Conservation (phyloP, 495 filamentous ascomycete genomes). For the Astrocystis sublimbata region DNA sequence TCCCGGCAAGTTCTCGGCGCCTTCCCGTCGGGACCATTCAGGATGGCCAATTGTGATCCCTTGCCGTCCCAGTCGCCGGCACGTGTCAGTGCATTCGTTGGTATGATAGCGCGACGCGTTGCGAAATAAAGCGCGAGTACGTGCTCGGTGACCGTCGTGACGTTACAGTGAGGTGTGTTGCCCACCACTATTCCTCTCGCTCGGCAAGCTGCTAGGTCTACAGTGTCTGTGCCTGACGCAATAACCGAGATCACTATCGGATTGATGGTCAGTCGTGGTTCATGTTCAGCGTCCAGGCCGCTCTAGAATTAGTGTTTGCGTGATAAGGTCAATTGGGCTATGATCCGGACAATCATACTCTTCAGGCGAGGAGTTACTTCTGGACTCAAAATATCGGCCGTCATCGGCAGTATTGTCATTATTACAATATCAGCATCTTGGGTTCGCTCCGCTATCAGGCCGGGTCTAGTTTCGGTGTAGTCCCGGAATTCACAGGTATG, state of each 20-base stretch:
- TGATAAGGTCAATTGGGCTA: neutral
- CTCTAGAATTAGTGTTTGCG: neutral
- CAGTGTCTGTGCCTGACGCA: slow-evolving; percentile 54
- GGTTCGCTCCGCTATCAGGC: slow-evolving; percentile 41
- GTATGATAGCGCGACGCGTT: slow-evolving; percentile 47
- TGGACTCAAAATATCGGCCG: slow-evolving; percentile 42
- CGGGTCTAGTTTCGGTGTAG: slow-evolving; percentile 30
- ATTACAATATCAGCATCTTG: slow-evolving; percentile 53
- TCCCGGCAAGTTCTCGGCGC: slow-evolving; percentile 40
- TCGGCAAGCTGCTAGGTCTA: slow-evolving; percentile 48
- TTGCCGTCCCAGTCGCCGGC: slow-evolving; percentile 35
- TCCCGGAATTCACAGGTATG: slow-evolving; percentile 40
- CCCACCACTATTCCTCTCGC: slow-evolving; percentile 47
- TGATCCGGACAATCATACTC: slow-evolving; percentile 1
- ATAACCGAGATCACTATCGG: slow-evolving; percentile 45
- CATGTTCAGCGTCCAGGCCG: neutral
- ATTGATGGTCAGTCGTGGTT: neutral
- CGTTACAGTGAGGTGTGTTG: slow-evolving; percentile 52
- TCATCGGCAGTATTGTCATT: slow-evolving; percentile 41
- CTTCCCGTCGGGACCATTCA: slow-evolving; percentile 37
- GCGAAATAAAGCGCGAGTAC: slow-evolving; percentile 57
- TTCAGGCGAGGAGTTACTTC: slow-evolving; percentile 38
- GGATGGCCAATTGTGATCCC: slow-evolving; percentile 28
- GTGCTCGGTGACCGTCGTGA: slow-evolving; percentile 56
- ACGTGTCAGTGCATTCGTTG: slow-evolving; percentile 37